Evolutionary conservation across 73 alveolate genomes (phyloP), one percentile per base, ranked within the genome.

Genomic region (Paramecium sexaurelia): DNA sequence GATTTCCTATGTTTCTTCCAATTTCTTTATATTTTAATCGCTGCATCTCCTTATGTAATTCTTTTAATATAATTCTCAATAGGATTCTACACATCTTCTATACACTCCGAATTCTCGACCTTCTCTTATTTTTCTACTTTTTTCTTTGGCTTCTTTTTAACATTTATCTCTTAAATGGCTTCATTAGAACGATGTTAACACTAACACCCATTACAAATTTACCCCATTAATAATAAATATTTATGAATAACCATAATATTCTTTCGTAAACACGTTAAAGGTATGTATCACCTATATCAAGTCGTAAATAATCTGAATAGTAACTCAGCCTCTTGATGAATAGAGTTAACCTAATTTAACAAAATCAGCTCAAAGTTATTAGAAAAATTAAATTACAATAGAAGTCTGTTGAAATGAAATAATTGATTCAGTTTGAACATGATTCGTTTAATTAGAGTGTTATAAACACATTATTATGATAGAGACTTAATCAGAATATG

Each of bases 91-190:
- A 11, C 26, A 29, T 27, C 24, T 5, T 22, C 4, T 27, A 24
- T 4, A 29, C 24, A 19, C 24, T 66, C 39, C 26, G 10, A 66
- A 13, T 66, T 66, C 22, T 27, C 45, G 24, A 20, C 22, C 51
- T 66, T 66, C 45, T 66, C 84, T 66, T 11, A 24, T n/a, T 66
- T 27, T 26, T 66, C 45, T 66, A 13, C 45, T 6, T 33, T 66
- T n/a, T 66, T 66, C 84, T 66, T 66, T 5, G 84, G 45, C 24
- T 66, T 66, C 45, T 66, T 66, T 7, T 66, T 66, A n/a, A 66
- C 84, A 66, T 27, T 32, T 6, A 29, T 66, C 51, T 66, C 84
- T 66, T 27, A 24, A 66, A 29, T 19, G 43, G 11, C 37, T 15
- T 66, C 45, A 29, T 20, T 66, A 3, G 67, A 51, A 51, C 67